Evolutionary conservation across 202 grass and related monocot species (phyloP), one percentile per base, ranked within the genome.

Genomic region (Schoenoplectus triqueter): DNA sequence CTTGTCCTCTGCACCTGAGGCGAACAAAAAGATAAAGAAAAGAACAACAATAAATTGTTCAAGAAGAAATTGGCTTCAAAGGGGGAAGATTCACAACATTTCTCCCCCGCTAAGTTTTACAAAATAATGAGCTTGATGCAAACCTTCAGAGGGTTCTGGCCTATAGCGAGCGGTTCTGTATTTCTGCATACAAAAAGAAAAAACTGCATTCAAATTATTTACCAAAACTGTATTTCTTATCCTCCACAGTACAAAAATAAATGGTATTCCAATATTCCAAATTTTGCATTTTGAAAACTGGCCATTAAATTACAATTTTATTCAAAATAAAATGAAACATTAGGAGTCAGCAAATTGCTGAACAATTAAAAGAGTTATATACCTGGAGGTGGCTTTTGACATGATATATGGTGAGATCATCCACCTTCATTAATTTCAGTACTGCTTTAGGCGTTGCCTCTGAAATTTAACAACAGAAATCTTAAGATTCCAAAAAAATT

Each of bases 321-420:
- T 14, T 31, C 31, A 31, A 31, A 31, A 31, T 31, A 31, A 31
- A 31, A 31, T 31, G 31, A 31, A 31, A 31, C 31, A 5, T n/a
- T 85, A 47, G 57, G 4, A 39, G 7, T 82, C 56, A 56, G 83
- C 57, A 82, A 11, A 84, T 67, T 78, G 44, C 10, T 45, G 77
- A 61, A 19, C 59, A 78, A 11, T 86, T 42, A 71, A 69, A 63
- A 46, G 82, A 86, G 17, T 60, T 54, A 40, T 87, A 47, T 3
- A 98, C 95, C 92, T 95, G 95, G 39, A 98, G 91, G 73, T 98
- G 95, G 84, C 95, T 98, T 95, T 98, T 98, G 63, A 98, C 92
- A 92, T 98, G 95, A 91, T 92, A 93, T 85, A 95, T 98, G 63
- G 95, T 98, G 68, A 98, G 90, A 88, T 94, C 89, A 69, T 98